phyloP scores from a whole-genome alignment of 176 grass and related monocot species.

The Echinochloa phyllopogon region DNA sequence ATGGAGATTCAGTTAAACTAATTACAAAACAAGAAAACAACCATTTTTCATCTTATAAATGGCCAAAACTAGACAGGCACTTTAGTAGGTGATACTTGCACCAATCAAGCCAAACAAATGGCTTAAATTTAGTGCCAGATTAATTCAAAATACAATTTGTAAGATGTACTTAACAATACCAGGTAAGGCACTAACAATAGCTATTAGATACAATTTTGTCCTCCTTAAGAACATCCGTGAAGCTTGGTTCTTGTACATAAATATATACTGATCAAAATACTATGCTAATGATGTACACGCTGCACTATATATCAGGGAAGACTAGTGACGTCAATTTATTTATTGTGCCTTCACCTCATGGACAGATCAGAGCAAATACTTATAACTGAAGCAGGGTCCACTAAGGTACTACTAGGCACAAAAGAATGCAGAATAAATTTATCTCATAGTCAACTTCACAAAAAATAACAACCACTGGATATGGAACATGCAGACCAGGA shows the following conservation, averaged over 20 bases:
- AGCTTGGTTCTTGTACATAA: neutral
- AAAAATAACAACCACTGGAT: neutral
- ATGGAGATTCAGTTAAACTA: neutral
- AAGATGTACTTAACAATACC: neutral
- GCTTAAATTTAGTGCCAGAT: neutral
- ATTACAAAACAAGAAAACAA: neutral
- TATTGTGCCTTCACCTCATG: constrained; percentile 4
- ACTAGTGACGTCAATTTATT: neutral
- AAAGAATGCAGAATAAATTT: neutral
- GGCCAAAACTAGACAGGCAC: neutral
- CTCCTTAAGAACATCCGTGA: neutral
- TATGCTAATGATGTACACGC: neutral
- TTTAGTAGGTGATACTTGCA: neutral
- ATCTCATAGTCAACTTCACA: neutral
- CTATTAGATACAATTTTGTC: neutral
- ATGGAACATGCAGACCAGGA: neutral
- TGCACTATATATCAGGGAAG: neutral
- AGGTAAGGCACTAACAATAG: constrained; percentile 2
- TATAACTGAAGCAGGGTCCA: constrained; percentile 10
- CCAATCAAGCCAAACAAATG: constrained; percentile 13
- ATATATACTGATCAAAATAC: constrained; percentile 4
- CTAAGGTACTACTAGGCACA: neutral
- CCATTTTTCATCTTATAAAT: neutral
- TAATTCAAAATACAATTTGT: neutral
- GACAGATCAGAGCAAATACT: neutral